Conservation (phyloP, 2,329 filamentous ascomycete species). For the Dothistroma septosporum region DNA sequence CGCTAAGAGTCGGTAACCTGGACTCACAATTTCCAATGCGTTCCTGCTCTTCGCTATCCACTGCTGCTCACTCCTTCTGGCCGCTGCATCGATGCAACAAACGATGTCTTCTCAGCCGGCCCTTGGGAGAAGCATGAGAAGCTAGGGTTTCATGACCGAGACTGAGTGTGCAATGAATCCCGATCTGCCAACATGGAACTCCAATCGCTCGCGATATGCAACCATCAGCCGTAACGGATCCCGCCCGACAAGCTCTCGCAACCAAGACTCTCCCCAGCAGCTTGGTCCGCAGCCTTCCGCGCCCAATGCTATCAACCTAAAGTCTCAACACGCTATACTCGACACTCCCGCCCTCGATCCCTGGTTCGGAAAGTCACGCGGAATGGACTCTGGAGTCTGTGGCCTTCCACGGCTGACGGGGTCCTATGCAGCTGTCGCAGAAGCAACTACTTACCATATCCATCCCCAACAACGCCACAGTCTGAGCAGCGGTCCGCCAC, state of each 20-base stretch:
- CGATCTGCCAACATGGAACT: slow-evolving; percentile 6
- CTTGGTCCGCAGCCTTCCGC: slow-evolving; percentile 21
- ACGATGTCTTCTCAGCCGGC: neutral
- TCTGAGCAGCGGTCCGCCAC: slow-evolving; percentile 14
- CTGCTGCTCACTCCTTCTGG: neutral
- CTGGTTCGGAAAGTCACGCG: slow-evolving; percentile 18
- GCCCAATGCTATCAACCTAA: slow-evolving; percentile 14
- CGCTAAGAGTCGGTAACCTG: neutral
- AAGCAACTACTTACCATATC: slow-evolving; percentile 11
- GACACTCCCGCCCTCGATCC: slow-evolving; percentile 16
- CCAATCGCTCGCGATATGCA: slow-evolving; percentile 12
- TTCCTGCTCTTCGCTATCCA: neutral
- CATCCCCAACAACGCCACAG: slow-evolving; percentile 17
- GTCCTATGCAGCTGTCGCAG: slow-evolving; percentile 9
- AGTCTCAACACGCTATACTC: slow-evolving; percentile 1
- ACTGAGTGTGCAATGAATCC: slow-evolving; percentile 12
- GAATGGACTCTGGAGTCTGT: slow-evolving; percentile 2
- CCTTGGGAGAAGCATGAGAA: slow-evolving; percentile 2
- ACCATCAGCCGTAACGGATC: slow-evolving; percentile 4
- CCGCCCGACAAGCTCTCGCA: slow-evolving; percentile 2
- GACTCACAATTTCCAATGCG: neutral
- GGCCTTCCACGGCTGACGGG: slow-evolving; percentile 8
- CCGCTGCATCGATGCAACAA: neutral
- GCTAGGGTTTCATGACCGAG: neutral
- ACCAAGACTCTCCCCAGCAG: slow-evolving; percentile 10